Evolutionary conservation across 1,284 basidiomycete genomes (phyloP).

Genomic region (Bondarzewia mesenterica): DNA sequence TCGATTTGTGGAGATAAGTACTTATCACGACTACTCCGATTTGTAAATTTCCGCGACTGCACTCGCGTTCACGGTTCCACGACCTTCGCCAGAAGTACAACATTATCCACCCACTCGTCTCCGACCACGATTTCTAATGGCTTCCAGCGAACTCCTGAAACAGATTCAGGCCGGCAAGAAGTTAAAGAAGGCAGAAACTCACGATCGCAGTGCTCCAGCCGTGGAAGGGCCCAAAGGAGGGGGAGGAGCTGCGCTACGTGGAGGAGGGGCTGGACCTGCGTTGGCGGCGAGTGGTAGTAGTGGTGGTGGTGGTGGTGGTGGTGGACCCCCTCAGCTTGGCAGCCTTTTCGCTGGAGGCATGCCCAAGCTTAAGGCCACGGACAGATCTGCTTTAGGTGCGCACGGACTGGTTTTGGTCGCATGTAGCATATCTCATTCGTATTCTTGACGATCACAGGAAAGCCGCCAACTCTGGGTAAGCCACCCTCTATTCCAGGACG

Average conservation of each 20-base stretch:
- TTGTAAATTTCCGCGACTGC: no score
- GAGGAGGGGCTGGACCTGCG: slow-evolving; percentile 24
- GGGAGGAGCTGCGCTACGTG: slow-evolving; percentile 22
- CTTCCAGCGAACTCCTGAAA: slow-evolving; percentile 60
- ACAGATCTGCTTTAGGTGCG: slow-evolving; percentile 49
- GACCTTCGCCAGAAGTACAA: no score
- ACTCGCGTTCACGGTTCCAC: no score
- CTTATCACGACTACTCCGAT: no score
- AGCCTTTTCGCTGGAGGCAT: slow-evolving; percentile 86
- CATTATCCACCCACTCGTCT: no score
- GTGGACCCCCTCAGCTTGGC: slow-evolving; percentile 62
- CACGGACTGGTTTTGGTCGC: slow-evolving; percentile 11
- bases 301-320: slow-evolving; percentile 27
- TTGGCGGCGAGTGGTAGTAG: slow-evolving; percentile 32
- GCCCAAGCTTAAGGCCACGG: slow-evolving; percentile 80
- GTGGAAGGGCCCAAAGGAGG: slow-evolving; percentile 46
- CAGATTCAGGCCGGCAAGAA: slow-evolving; percentile 75
- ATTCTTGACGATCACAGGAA: slow-evolving; percentile 31
- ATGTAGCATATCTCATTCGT: slow-evolving; percentile 3
- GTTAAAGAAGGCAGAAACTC: slow-evolving; percentile 75
- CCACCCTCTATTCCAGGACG: slow-evolving; percentile 62
- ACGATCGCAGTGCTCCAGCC: slow-evolving; percentile 71
- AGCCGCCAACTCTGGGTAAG: slow-evolving; percentile 52
- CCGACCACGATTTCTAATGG: slow-evolving; percentile 35
- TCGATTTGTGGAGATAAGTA: no score